Evolutionary conservation across 768 basidiomycete species (phyloP), one percentile per base, ranked within the genome.

Genomic region (Leucocoprinus leucothites): DNA sequence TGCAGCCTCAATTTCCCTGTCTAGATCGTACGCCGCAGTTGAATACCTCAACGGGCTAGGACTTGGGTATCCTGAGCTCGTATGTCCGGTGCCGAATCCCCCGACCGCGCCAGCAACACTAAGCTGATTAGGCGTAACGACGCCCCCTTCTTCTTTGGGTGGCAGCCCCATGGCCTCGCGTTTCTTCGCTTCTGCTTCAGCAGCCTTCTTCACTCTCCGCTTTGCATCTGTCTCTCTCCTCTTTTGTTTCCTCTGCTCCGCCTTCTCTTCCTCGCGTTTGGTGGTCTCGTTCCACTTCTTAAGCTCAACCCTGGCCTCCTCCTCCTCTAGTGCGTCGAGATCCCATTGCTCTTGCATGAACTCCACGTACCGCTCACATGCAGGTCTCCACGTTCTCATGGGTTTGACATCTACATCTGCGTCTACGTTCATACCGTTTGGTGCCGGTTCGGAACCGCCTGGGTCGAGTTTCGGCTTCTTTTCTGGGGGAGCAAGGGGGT

Each of bases 311-410:
- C 75, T 77, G 3, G 85, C 84, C 60, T 86, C 84, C 22, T 78
- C 76, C 64, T 94, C 95, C 58, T 96, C 93, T 26, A 73, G 68
- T n/a, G 76, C 81, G 60, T 94, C 92, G 48, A 91, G 69, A 6
- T 70, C 78, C 80, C 84, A 86, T 65, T 95, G 91, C 67, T 97
- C 94, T 46, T 74, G 71, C 79, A 89, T 86, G 63, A 84, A 97
- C 67, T 96, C 92, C 18, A 77, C 51, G 69, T 96, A 98, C 7
- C 95, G 85, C 51, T 97, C 93, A 58, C 76, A 83, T 43, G 91
- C 77, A 1, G 96, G 90, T 21, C 86, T 80, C 89, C 92, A 95
- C 0, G 76, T 83, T 31, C 70, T 75, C 57, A 74, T 74, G 5
- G 52, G 47, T n/a, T 59, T 53, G 19, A 47, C 28, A 34, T 53